Evolutionary conservation across 257 asterid genomes (phyloP).

Genomic region (Ophiorrhiza pumila): DNA sequence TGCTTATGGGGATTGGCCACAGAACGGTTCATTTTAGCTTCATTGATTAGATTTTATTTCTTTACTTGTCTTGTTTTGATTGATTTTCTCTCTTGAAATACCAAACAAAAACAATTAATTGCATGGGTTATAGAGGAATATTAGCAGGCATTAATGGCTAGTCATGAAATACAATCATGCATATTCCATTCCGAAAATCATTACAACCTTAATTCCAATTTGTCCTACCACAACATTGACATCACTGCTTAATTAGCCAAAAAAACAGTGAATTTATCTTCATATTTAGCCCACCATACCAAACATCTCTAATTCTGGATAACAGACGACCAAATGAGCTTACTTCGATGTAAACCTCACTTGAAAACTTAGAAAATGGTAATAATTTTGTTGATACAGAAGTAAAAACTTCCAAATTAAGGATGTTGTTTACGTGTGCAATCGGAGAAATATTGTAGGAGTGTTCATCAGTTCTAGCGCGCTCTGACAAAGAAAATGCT

Average conservation of each 20-base stretch:
- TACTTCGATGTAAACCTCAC: neutral
- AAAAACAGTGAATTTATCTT: neutral
- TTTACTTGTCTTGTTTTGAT: neutral
- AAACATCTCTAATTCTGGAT: neutral
- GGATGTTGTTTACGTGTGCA: neutral
- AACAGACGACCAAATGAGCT: neutral
- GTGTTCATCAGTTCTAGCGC: constrained; percentile 7
- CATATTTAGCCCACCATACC: neutral
- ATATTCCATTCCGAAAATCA: no score
- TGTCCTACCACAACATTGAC: neutral
- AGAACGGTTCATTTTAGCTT: no score
- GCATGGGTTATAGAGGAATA: no score
- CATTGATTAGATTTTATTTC: no score
- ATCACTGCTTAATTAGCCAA: neutral
- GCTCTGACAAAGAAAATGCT: constrained; percentile 69
- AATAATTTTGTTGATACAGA: neutral
- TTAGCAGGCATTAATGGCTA: no score
- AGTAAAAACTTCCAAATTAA: neutral
- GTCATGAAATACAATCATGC: no score
- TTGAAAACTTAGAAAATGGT: neutral
- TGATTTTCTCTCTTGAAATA: neutral
- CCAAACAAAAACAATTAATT: no score
- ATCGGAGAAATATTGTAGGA: neutral
- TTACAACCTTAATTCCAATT: neutral
- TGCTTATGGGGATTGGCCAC: no score